Conservation (phyloP, 2,329 filamentous ascomycete species). For the Diaporthe sp. region DNA sequence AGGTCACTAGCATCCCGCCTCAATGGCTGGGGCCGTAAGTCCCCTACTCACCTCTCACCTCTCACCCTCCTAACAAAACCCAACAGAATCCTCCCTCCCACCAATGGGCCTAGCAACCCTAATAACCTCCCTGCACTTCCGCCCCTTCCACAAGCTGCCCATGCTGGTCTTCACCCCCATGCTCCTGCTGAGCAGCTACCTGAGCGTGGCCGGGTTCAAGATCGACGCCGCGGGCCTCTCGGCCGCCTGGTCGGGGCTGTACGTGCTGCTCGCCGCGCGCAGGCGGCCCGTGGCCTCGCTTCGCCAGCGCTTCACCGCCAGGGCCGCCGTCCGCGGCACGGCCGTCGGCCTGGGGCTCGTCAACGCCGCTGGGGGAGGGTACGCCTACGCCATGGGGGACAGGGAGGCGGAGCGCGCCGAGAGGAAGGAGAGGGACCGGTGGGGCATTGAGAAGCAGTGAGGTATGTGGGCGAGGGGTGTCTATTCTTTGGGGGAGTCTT, state of each 20-base stretch:
- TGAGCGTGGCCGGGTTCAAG: slow-evolving; percentile 71
- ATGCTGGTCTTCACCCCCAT: slow-evolving; percentile 63
- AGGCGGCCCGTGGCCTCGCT: slow-evolving; percentile 54
- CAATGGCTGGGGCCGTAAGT: slow-evolving; percentile 66
- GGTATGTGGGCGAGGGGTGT: neutral
- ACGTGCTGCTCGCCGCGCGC: slow-evolving; percentile 68
- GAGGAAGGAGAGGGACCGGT: slow-evolving; percentile 64
- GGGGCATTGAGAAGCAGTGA: slow-evolving; percentile 55
- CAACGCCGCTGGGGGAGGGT: slow-evolving; percentile 65
- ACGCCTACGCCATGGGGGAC: slow-evolving; percentile 67
- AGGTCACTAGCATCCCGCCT: slow-evolving; percentile 54
- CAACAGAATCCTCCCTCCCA: slow-evolving; percentile 66
- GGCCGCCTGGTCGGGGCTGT: slow-evolving; percentile 70
- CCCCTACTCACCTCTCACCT: neutral
- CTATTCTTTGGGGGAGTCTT: neutral
- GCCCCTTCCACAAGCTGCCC: slow-evolving; percentile 65
- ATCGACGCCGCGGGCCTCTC: slow-evolving; percentile 70
- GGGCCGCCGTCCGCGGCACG: slow-evolving; percentile 64
- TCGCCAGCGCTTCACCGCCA: slow-evolving; percentile 57
- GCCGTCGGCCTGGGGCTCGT: slow-evolving; percentile 64
- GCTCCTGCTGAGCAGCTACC: slow-evolving; percentile 70
- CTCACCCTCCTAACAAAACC: neutral
- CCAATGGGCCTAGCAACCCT: slow-evolving; percentile 70
- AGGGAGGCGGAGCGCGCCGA: slow-evolving; percentile 64
- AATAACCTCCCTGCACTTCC: slow-evolving; percentile 68